These are phyloP conservation scores for Fusarium xyrophilum DNA, from an alignment of 2,329 filamentous ascomycete species.

Conservation along the genomic window DNA sequence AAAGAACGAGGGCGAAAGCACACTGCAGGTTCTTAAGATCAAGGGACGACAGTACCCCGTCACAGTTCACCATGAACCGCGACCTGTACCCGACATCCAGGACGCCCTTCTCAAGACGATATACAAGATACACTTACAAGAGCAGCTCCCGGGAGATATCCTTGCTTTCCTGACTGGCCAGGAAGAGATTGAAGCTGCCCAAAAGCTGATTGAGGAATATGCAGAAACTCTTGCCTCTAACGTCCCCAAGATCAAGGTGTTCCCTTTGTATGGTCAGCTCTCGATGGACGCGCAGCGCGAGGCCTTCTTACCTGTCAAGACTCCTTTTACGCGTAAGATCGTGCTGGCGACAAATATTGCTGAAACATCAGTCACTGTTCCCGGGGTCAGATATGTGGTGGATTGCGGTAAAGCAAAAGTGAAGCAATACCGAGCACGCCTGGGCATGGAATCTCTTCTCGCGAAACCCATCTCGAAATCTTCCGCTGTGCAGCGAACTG, in stretches of 20 bases:
- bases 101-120: conserved; percentile 82
- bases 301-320: conserved; percentile 79
- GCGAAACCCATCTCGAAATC: conserved; percentile 92
- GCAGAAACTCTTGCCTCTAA: conserved; percentile 73
- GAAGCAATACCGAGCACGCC: conserved; percentile 83
- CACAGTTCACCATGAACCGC: conserved; percentile 74
- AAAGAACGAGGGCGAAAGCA: conserved; percentile 19
- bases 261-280: conserved; percentile 89
- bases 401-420: conserved; percentile 94
- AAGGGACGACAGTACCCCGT: conserved; percentile 90
- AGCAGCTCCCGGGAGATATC: conserved; percentile 92
- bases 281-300: conserved; percentile 85
- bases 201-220: conserved; percentile 82
- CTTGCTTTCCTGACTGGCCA: conserved; percentile 92
- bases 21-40: conserved; percentile 65
- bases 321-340: conserved; percentile 80
- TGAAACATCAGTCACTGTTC: conserved; percentile 96
- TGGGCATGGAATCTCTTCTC: conserved; percentile 89
- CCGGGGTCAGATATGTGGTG: conserved; percentile 88
- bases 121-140: conserved; percentile 84
- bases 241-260: conserved; percentile 74
- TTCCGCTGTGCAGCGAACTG: conserved; percentile 88
- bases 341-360: conserved; percentile 96
- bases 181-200: conserved; percentile 85
- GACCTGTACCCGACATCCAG: conserved; percentile 80